A percentile compares a stretch with the other conserved stretches of the same genome.
These are phyloP conservation scores for Nannochloris sp. DNA, from an alignment of 139 green algal genomes.

Conservation along the genomic window DNA sequence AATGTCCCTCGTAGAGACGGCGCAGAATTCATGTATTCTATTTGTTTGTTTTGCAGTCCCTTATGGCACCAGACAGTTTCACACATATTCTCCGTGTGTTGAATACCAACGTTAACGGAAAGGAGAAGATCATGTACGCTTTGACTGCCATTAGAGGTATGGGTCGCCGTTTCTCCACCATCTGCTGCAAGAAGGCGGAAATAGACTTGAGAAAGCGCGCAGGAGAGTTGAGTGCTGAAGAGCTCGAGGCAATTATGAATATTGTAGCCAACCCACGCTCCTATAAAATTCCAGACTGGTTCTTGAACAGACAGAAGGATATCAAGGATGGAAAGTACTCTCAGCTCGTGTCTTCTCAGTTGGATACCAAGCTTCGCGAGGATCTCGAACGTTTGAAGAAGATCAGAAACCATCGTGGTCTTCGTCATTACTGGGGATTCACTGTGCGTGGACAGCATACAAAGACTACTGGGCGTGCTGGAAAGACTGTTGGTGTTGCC, in stretches of 20 bases:
- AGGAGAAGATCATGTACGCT: conserved; percentile 96
- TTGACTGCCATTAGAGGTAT: conserved; percentile 95
- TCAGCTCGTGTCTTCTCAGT: conserved; percentile 69
- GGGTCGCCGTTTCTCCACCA: conserved; percentile 90
- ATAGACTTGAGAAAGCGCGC: conserved; percentile 89
- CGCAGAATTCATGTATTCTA: neutral
- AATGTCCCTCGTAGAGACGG: neutral
- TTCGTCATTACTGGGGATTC: conserved; percentile 98
- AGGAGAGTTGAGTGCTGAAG: conserved; percentile 88
- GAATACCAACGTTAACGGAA: conserved; percentile 99
- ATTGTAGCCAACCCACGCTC: conserved; percentile 94
- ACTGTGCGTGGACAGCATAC: conserved; percentile 97
- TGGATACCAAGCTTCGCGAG: conserved; percentile 92
- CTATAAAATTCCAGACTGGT: conserved; percentile 99
- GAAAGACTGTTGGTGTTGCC: conserved; percentile 69
- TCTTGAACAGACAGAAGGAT: conserved; percentile 97
- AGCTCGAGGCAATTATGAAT: conserved; percentile 95
- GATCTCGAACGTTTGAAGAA: conserved; percentile 99
- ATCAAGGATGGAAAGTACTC: conserved; percentile 85
- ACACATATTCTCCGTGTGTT: conserved; percentile 99
- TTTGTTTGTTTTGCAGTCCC: conserved; percentile 32
- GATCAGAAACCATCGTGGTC: conserved; percentile 94
- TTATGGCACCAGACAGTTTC: conserved; percentile 77
- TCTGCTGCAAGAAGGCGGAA: conserved; percentile 98
- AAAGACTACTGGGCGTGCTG: conserved; percentile 94